Conservation (phyloP, 352 stramenopile genomes). For the Thraustotheca clavata region DNA sequence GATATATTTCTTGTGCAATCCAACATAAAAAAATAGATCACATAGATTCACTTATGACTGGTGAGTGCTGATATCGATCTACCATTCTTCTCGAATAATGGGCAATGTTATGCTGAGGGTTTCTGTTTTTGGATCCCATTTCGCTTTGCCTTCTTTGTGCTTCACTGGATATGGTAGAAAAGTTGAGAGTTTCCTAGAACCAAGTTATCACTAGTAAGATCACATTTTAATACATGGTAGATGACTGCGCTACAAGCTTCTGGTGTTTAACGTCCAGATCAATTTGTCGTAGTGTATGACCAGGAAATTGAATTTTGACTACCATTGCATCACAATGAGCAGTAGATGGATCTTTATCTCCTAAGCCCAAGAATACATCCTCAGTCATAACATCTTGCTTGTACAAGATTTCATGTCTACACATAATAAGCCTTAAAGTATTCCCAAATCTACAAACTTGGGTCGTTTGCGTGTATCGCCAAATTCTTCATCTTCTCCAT, state of each 20-base stretch:
- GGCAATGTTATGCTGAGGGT: conserved; percentile 54
- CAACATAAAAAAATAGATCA: too few species aligned
- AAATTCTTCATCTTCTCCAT: conserved; percentile 62
- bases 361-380: conserved; percentile 72
- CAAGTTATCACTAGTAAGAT: neutral
- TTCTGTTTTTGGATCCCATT: conserved; percentile 50
- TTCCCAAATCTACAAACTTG: conserved; percentile 26
- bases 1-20: too few species aligned
- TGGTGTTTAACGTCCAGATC: conserved; percentile 74
- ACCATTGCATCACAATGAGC: conserved; percentile 75
- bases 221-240: conserved; percentile 38
- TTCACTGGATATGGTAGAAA: conserved; percentile 65
- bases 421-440: neutral
- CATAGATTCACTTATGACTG: too few species aligned
- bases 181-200: conserved; percentile 48
- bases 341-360: conserved; percentile 76
- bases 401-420: conserved; percentile 57
- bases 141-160: conserved; percentile 57
- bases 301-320: conserved; percentile 57
- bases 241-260: conserved; percentile 60
- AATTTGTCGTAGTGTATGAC: conserved; percentile 56
- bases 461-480: conserved; percentile 47
- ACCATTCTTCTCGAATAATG: conserved; percentile 69
- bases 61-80: too few species aligned
- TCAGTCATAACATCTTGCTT: conserved; percentile 84